phyloP scores from a whole-genome alignment of 2,329 filamentous ascomycete genomes.

The Sphaerulina vaccinii region DNA sequence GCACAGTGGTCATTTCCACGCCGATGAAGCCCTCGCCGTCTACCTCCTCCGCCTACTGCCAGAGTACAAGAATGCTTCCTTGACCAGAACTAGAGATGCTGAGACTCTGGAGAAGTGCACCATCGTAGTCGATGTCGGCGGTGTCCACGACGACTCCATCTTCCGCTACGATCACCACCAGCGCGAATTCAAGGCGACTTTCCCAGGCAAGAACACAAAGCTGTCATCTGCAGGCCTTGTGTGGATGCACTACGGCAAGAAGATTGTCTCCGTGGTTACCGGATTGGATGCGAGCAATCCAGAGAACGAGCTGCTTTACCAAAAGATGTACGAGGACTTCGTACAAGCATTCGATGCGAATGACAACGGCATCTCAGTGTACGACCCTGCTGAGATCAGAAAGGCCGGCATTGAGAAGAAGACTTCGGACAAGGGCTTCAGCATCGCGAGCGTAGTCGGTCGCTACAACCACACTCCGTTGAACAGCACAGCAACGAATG shows the following conservation, averaged over 20 bases:
- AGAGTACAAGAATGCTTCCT: conserved; percentile 67
- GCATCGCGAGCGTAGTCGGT: conserved; percentile 84
- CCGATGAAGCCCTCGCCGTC: conserved; percentile 94
- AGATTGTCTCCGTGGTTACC: conserved; percentile 71
- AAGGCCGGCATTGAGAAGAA: conserved; percentile 75
- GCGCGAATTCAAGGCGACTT: conserved; percentile 80
- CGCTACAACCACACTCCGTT: conserved; percentile 64
- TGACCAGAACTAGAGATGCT: conserved; percentile 86
- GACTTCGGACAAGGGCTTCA: conserved; percentile 80
- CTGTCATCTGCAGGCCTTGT: conserved; percentile 91
- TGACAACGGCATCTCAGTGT: conserved; percentile 88
- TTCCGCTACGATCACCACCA: conserved; percentile 98
- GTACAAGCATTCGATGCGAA: conserved; percentile 96
- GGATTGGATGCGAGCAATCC: conserved; percentile 59
- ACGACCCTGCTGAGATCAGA: conserved; percentile 68
- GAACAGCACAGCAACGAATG: conserved; percentile 24
- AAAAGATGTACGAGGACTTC: conserved; percentile 89
- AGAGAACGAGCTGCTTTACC: conserved; percentile 73
- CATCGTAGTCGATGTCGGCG: conserved; percentile 96
- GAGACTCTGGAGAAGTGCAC: conserved; percentile 76
- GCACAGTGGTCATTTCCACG: conserved; percentile 98
- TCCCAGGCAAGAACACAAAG: conserved; percentile 81
- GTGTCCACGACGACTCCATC: conserved; percentile 74
- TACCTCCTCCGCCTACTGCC: conserved; percentile 92
- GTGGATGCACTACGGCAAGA: conserved; percentile 90